Percentiles rank a stretch among this genome's conserved stretches.
These are phyloP conservation scores for Starmerella apicola DNA, from an alignment of 805 yeast genomes.

Conservation along the genomic window DNA sequence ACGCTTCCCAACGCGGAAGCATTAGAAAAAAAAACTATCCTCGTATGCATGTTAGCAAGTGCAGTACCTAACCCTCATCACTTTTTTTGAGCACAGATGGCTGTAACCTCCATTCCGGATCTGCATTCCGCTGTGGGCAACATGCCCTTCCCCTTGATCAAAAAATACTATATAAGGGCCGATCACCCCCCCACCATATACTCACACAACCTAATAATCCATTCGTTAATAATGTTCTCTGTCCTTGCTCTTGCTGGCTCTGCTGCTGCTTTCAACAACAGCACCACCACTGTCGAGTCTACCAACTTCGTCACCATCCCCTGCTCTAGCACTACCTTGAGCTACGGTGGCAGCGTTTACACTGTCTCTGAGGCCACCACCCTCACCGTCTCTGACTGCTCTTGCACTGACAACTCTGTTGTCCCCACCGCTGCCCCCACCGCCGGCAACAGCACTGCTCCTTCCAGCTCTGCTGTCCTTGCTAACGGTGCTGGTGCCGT, in stretches of 20 bases:
- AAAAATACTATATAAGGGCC: neutral
- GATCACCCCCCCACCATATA: neutral
- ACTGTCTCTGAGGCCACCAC: constrained; percentile 39
- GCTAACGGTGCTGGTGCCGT: constrained; percentile 19
- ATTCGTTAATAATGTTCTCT: constrained; percentile 7
- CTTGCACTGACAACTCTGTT: constrained; percentile 60
- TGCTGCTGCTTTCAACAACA: constrained; percentile 32
- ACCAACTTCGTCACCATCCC: constrained; percentile 22
- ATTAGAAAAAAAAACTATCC: neutral
- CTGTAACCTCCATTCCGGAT: neutral
- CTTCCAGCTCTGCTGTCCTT: constrained; percentile 19
- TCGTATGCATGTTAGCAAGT: neutral
- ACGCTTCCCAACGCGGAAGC: neutral
- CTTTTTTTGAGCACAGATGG: neutral
- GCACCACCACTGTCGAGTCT: constrained; percentile 19
- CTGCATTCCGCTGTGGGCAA: constrained; percentile 2
- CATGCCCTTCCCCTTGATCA: neutral
- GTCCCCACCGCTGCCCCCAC: constrained; percentile 15
- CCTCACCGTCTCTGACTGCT: constrained; percentile 45
- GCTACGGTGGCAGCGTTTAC: constrained; percentile 31
- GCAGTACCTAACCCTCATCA: neutral
- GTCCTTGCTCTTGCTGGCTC: constrained; percentile 43
- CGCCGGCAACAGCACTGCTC: constrained; percentile 23
- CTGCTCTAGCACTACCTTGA: constrained; percentile 22
- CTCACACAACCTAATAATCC: neutral